Evolutionary conservation across 495 filamentous ascomycete species (phyloP), one percentile per base, ranked within the genome.

Genomic region (Xylaria longipes): DNA sequence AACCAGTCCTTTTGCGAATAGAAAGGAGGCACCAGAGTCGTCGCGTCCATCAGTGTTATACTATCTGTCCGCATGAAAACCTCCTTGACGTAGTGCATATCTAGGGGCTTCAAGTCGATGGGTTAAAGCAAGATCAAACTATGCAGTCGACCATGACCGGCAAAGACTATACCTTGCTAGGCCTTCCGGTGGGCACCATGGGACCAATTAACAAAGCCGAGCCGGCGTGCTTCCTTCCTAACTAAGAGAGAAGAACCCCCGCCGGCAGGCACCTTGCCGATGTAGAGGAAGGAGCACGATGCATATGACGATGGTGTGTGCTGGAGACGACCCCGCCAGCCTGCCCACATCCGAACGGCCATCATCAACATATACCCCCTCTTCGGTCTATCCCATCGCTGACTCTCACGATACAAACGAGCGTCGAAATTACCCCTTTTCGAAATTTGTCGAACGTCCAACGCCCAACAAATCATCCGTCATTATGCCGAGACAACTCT

Each of bases 401-500:
- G 35, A 67, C 20, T 31, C n/a, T 67, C 31, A 43, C 9, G 33
- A 66, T 52, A 17, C 31, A 54, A 54, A 39, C 46, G 31, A 56
- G 1, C 22, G 14, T 43, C 22, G 1, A 66, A 52, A 64, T 6
- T 3, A 46, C 64, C 29, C n/a, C 29, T 56, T 43, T 29, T 5
- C 22, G 37, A 41, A 41, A 9, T 17, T 4, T 41, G 1, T 61
- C 58, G 8, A 41, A 41, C 9, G 17, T 27, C 22, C 1, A 63
- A 63, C 4, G 5, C 8, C 37, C 9, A 29, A 2, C 37, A 17
- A 22, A 3, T 17, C 20, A 69, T 58, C 46, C 41, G 67, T 50
- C 77, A 82, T 70, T 39, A 85, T 86, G 84, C 74, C 58, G 14
- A 64, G 35, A 63, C 33, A 70, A 56, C 46, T 54, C 4, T 27